phyloP scores from a whole-genome alignment of 306 rosid species.

The Vicia faba region DNA sequence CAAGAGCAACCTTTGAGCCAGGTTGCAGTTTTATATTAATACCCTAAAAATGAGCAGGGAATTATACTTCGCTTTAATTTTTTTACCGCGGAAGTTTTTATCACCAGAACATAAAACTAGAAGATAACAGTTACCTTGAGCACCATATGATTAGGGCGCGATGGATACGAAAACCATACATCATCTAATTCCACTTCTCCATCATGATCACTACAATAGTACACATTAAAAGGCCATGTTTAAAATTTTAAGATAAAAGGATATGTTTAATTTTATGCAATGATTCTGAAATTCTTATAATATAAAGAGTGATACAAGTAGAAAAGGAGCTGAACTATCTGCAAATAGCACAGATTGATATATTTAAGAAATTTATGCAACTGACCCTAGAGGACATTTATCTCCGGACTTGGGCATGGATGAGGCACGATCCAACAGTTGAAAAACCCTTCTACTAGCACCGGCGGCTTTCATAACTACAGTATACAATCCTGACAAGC shows the following conservation, averaged over 20 bases:
- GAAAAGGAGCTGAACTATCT: neutral
- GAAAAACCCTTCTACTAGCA: slow-evolving; percentile 85
- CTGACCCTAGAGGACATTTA: slow-evolving; percentile 75
- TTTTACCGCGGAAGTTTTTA: slow-evolving; percentile 23
- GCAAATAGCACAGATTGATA: neutral
- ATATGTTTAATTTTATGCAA: slow-evolving; percentile 11
- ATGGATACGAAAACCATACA: slow-evolving; percentile 88
- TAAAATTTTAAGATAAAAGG: slow-evolving; percentile 13
- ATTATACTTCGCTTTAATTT: slow-evolving; percentile 11
- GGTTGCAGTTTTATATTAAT: slow-evolving; percentile 68
- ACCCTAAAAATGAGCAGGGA: slow-evolving; percentile 55
- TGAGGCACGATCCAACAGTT: slow-evolving; percentile 73
- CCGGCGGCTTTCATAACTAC: slow-evolving; percentile 86
- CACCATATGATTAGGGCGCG: slow-evolving; percentile 73
- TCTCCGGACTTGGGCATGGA: slow-evolving; percentile 69
- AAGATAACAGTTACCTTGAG: slow-evolving; percentile 60
- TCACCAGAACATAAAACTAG: slow-evolving; percentile 21
- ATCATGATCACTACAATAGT: slow-evolving; percentile 66
- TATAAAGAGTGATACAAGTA: slow-evolving; percentile 23
- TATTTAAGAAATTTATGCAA: slow-evolving; percentile 29
- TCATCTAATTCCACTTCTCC: slow-evolving; percentile 77
- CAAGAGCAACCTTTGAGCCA: slow-evolving; percentile 84
- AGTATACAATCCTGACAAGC: slow-evolving; percentile 73
- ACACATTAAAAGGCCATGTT: neutral
- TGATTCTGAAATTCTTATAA: slow-evolving; percentile 22